These are phyloP conservation scores for Fagopyrum homotropicum DNA, from an alignment of 148 eudicot species.

Conservation along the genomic window DNA sequence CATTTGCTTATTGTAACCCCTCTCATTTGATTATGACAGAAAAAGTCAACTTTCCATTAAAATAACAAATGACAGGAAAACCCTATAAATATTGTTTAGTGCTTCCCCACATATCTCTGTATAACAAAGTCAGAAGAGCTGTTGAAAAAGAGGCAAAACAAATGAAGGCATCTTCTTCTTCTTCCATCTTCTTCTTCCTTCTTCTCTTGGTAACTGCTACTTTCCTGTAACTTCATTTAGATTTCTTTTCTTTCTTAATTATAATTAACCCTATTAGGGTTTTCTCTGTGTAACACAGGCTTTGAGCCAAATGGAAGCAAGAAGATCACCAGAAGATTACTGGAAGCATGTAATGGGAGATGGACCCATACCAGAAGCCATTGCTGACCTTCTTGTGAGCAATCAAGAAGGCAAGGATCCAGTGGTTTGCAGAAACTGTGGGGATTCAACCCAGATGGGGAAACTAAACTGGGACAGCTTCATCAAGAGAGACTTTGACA, in stretches of 20 bases:
- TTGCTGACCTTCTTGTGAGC: neutral
- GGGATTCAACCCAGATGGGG: neutral
- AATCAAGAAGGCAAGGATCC: slow-evolving; percentile 2
- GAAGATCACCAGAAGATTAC: neutral
- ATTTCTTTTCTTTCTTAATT: neutral
- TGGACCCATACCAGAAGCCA: slow-evolving; percentile 8
- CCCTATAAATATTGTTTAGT: neutral
- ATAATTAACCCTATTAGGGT: neutral
- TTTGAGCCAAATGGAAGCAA: slow-evolving; percentile 3
- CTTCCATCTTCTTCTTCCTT: slow-evolving; percentile 2
- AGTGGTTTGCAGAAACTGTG: neutral
- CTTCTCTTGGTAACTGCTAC: neutral
- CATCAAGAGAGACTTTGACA: slow-evolving; percentile 2
- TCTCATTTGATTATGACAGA: neutral
- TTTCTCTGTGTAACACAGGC: neutral
- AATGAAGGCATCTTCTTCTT: neutral
- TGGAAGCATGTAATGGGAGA: slow-evolving; percentile 11
- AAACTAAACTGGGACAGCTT: neutral
- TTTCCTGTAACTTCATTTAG: neutral
- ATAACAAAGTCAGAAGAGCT: neutral
- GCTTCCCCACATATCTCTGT: neutral
- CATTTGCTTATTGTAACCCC: neutral
- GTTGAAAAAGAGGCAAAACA: neutral
- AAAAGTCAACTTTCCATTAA: neutral
- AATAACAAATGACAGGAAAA: neutral